phyloP scores from a whole-genome alignment of 495 filamentous ascomycete genomes.

The Penicillium dipodomyicola region DNA sequence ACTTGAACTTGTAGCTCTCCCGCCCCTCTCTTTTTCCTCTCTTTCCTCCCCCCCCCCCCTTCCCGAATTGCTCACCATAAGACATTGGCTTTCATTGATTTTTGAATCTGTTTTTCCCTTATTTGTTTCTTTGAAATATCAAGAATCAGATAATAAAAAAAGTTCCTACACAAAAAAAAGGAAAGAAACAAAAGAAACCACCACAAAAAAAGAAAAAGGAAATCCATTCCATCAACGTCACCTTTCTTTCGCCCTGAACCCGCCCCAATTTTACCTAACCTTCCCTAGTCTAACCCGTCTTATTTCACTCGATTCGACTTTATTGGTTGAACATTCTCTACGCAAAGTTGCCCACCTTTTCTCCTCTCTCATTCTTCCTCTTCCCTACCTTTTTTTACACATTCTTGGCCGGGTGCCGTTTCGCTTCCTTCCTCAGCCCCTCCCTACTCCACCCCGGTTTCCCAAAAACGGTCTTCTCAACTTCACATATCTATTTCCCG shows the following conservation, averaged over 20 bases:
- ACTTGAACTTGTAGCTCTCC: slow-evolving; percentile 29
- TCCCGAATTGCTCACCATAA: slow-evolving; percentile 53
- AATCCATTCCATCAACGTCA: slow-evolving; percentile 6
- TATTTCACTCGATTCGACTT: slow-evolving; percentile 11
- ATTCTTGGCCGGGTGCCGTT: slow-evolving; percentile 29
- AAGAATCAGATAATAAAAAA: neutral
- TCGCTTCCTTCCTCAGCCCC: slow-evolving; percentile 25
- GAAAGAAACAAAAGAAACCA: neutral
- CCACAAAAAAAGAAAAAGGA: no score
- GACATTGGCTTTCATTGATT: slow-evolving; percentile 59
- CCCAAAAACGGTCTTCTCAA: slow-evolving; percentile 28
- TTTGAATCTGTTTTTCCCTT: slow-evolving; percentile 28
- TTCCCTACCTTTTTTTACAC: slow-evolving; percentile 7
- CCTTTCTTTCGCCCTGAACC: slow-evolving; percentile 5
- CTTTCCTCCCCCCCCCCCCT: slow-evolving; percentile 13
- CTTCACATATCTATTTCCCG: slow-evolving; percentile 29
- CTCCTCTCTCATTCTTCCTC: slow-evolving; percentile 13
- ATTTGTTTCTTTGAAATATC: slow-evolving; percentile 1
- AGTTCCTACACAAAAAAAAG: neutral
- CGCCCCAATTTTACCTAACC: slow-evolving; percentile 15
- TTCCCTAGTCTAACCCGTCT: slow-evolving; percentile 15
- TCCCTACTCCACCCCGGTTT: slow-evolving; percentile 20
- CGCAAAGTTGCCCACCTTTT: slow-evolving; percentile 10
- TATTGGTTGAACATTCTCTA: slow-evolving; percentile 14
- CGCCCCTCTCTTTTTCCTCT: slow-evolving; percentile 31